These are phyloP conservation scores for Mucor plumbeus DNA, from an alignment of 371 early-diverging fungal genomes.

Conservation along the genomic window DNA sequence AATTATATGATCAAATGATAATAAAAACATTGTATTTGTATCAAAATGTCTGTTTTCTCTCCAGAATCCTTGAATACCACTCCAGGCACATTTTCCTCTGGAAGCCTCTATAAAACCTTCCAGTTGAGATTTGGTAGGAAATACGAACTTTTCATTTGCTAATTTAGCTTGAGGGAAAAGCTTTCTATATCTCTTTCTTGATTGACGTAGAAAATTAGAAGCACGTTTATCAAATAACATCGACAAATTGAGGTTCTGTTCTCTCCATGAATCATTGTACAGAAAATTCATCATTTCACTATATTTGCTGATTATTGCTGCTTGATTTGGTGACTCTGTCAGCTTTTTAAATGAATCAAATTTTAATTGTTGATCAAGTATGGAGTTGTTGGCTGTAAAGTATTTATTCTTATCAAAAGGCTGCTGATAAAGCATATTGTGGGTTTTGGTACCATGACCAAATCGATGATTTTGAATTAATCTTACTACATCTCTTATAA, in stretches of 20 bases:
- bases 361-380: neutral
- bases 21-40: neutral
- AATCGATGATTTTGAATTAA: neutral
- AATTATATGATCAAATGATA: slow-evolving; percentile 16
- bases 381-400: neutral
- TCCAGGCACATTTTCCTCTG: neutral
- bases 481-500: neutral
- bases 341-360: neutral
- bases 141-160: neutral
- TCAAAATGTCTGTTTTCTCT: neutral
- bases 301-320: neutral
- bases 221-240: neutral
- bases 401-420: neutral
- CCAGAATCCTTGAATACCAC: neutral
- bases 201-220: neutral
- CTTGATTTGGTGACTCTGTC: neutral
- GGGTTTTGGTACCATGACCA: neutral
- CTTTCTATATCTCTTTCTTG: neutral
- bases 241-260: neutral
- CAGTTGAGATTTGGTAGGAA: neutral
- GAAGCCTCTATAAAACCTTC: neutral
- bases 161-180: neutral
- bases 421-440: neutral
- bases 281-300: neutral
- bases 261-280: neutral